These are phyloP conservation scores for Exophiala xenobiotica DNA, from an alignment of 2,329 filamentous ascomycete genomes.

Conservation along the genomic window DNA sequence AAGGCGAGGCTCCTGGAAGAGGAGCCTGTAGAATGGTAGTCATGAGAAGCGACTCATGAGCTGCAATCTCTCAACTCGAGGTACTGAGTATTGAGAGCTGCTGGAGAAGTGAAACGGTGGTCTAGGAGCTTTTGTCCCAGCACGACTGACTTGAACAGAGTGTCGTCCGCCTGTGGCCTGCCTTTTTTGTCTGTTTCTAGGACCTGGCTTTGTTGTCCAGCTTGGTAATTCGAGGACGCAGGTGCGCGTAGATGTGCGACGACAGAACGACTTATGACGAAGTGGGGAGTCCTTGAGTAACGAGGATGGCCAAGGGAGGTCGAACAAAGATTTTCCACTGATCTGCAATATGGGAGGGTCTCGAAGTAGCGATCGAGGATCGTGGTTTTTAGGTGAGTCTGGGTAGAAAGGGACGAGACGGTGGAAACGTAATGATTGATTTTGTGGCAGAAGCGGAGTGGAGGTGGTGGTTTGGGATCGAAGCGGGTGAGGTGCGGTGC, in stretches of 20 bases:
- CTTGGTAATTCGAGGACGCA: slow-evolving; percentile 2
- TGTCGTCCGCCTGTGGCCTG: background rate
- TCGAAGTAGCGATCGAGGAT: slow-evolving; percentile 6
- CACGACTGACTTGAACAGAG: too few relatives aligned
- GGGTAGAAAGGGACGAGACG: slow-evolving; percentile 1
- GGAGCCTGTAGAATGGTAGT: slow-evolving; percentile 37
- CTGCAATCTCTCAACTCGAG: background rate
- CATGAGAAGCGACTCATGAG: slow-evolving; percentile 33
- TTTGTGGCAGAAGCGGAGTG: slow-evolving; percentile 14
- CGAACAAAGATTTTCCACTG: slow-evolving; percentile 3
- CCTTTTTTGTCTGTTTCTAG: background rate
- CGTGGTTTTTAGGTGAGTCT: slow-evolving; percentile 1
- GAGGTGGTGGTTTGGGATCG: slow-evolving; percentile 3
- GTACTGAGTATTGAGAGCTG: too few relatives aligned
- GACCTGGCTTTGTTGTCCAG: background rate
- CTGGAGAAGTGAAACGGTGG: background rate
- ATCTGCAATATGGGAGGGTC: slow-evolving; percentile 7
- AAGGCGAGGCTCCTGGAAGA: slow-evolving; percentile 35
- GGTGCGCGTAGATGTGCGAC: background rate
- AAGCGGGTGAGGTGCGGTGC: slow-evolving; percentile 1
- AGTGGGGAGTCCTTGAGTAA: background rate
- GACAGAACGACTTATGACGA: background rate
- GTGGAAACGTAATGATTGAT: slow-evolving; percentile 1
- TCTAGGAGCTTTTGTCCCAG: too few relatives aligned
- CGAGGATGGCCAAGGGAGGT: background rate